Evolutionary conservation across 305 asterid genomes (phyloP), one percentile per base, ranked within the genome.

Genomic region (Rubia balearica): DNA sequence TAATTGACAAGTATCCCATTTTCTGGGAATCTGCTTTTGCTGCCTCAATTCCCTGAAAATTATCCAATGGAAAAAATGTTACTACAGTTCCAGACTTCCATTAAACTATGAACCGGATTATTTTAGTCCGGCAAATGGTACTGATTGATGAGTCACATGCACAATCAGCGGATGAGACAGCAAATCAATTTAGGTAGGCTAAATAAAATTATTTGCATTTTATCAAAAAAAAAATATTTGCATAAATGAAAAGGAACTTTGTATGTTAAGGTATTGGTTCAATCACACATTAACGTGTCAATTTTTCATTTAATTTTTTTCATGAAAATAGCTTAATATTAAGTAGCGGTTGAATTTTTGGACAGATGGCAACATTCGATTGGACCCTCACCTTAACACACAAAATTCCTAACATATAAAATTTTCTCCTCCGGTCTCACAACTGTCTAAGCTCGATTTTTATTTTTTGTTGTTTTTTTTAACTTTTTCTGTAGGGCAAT

Each of bases 1-100:
- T 85, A 68, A 86, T 84, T n/a, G 96, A 91, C 69, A 84, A 62
- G 33, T 87, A 79, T 40, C 51, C 68, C 51, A 19, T 41, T n/a
- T n/a, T 41, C 68, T 40, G 49, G 51, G 24, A 41, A 65, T 43
- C 56, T 65, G 53, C 69, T 42, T 16, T 27, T 65, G 55, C 69
- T 65, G 69, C 53, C 55, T 65, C 69, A 21, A 65, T 42, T 42
- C 69, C 69, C 69, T 65, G 6, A n/a, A 65, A 3, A 10, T 8
- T 53, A 22, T 19, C 9, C 53, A 21, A 12, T 9, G 11, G 40
- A 24, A 60, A 11, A 60, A 11, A 60, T 12, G 38, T 60, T 60
- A 60, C 3, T 59, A 4, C 30, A 59, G 22, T 16, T 49, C 17
- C 8, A 0, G 22, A 14, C 0, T 24, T 24, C 40, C 40, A 36